Evolutionary conservation across 2,329 filamentous ascomycete genomes (phyloP).

Genomic region (Didymella lethalis): DNA sequence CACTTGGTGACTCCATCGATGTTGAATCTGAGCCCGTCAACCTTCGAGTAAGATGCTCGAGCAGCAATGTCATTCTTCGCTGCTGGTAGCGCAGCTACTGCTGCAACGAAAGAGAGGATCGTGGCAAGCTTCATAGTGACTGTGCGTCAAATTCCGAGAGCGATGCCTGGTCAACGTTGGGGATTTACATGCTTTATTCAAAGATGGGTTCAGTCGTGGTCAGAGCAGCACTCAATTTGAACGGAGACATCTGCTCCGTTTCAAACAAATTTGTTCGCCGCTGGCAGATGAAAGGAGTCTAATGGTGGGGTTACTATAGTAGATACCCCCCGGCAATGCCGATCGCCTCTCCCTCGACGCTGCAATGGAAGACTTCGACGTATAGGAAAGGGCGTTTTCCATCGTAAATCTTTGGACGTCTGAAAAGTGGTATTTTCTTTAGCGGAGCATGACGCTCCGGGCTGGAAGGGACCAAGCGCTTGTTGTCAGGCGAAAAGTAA

Average conservation of each 20-base stretch:
- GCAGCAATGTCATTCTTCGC: constrained; percentile 20
- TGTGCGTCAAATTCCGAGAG: not conserved
- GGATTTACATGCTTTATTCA: constrained; percentile 3
- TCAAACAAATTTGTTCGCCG: constrained; percentile 7
- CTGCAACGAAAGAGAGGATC: constrained; percentile 30
- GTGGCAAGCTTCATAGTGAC: constrained; percentile 35
- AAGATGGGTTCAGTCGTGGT: not conserved
- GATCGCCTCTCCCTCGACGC: constrained; percentile 1
- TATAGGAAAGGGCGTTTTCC: not conserved
- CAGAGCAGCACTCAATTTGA: not conserved
- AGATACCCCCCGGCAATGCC: constrained; percentile 3
- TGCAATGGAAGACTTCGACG: not conserved
- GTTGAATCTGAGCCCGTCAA: constrained; percentile 44
- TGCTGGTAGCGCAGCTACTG: constrained; percentile 33
- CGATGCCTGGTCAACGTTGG: not conserved
- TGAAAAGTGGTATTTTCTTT: not conserved
- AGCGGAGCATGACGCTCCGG: constrained; percentile 1
- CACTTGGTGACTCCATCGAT: constrained; percentile 48
- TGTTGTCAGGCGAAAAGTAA: not conserved
- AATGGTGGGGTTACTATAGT: constrained; percentile 8
- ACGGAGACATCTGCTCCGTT: constrained; percentile 11
- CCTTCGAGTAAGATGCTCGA: constrained; percentile 39
- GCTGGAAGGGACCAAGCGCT: not conserved
- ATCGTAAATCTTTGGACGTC: not conserved
- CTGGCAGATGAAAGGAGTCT: constrained; percentile 6